A percentile compares a stretch with the other conserved stretches of the same genome.
Evolutionary conservation across 1,284 basidiomycete genomes (phyloP).

Genomic region (Leccinum pseudoinsigne): DNA sequence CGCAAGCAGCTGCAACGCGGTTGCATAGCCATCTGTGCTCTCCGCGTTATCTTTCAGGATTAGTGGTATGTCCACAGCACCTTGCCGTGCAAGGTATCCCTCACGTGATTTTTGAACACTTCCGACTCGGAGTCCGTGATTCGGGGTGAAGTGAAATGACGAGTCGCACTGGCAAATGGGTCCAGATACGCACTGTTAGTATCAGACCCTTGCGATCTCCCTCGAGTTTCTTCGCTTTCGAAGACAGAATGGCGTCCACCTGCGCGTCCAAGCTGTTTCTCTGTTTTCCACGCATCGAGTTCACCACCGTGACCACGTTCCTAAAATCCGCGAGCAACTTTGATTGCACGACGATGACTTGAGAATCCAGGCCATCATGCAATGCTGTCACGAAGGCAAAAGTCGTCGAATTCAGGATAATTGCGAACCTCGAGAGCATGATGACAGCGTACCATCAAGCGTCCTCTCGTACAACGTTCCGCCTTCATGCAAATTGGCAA

Average conservation of each 20-base stretch:
- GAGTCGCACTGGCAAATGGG: neutral
- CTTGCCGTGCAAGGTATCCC: constrained; percentile 65
- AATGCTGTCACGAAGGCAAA: constrained; percentile 45
- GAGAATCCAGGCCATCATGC: constrained; percentile 72
- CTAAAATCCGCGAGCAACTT: constrained; percentile 60
- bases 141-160: neutral
- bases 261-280: constrained; percentile 68
- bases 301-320: constrained; percentile 35
- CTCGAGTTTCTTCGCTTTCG: constrained; percentile 52
- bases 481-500: constrained; percentile 70
- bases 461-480: constrained; percentile 43
- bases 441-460: constrained; percentile 47
- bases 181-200: constrained; percentile 38
- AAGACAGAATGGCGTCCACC: constrained; percentile 58
- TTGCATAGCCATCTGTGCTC: constrained; percentile 57
- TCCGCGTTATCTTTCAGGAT: constrained; percentile 69
- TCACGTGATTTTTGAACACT: constrained; percentile 67
- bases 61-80: constrained; percentile 64
- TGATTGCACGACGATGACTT: constrained; percentile 63
- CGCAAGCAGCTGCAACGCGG: constrained; percentile 61
- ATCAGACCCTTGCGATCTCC: constrained; percentile 41
- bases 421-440: neutral
- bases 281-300: constrained; percentile 52
- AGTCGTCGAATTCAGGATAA: constrained; percentile 2
- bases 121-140: constrained; percentile 24